phyloP scores from a whole-genome alignment of 345 rosid genomes.

The Gossypium bickii region DNA sequence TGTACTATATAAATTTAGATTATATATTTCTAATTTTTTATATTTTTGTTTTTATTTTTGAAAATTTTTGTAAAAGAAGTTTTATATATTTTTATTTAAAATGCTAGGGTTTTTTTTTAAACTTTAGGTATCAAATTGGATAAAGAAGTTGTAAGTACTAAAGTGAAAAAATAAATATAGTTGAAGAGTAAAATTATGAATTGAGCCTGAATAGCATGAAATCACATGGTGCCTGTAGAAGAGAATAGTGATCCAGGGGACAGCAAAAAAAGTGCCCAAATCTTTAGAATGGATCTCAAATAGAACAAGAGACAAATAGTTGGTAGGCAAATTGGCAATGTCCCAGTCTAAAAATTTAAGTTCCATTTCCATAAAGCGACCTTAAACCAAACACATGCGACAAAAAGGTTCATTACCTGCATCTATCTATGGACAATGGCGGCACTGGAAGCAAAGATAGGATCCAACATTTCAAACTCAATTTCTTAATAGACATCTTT shows the following conservation, averaged over 20 bases:
- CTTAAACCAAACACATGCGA: neutral
- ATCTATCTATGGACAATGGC: neutral
- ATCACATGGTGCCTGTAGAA: slow-evolving; percentile 13
- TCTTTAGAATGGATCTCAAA: slow-evolving; percentile 13
- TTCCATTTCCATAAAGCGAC: neutral
- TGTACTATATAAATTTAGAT: too few species aligned
- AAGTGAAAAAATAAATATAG: too few species aligned
- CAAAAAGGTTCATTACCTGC: neutral
- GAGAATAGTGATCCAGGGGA: slow-evolving; percentile 9
- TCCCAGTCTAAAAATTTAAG: neutral
- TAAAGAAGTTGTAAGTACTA: too few species aligned
- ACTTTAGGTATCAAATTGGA: too few species aligned
- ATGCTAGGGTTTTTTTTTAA: too few species aligned
- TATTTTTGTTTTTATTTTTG: too few species aligned
- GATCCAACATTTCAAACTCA: neutral
- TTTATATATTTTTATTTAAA: too few species aligned
- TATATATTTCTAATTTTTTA: too few species aligned
- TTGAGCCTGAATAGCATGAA: neutral
- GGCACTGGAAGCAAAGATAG: neutral
- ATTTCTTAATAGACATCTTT: neutral
- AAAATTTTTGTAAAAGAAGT: too few species aligned
- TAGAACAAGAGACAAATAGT: neutral
- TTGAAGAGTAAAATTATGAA: too few species aligned
- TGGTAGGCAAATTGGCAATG: neutral
- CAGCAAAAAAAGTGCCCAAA: slow-evolving; percentile 4